Conservation (phyloP, 2,329 filamentous ascomycete genomes). For the Colletotrichum navitas region DNA sequence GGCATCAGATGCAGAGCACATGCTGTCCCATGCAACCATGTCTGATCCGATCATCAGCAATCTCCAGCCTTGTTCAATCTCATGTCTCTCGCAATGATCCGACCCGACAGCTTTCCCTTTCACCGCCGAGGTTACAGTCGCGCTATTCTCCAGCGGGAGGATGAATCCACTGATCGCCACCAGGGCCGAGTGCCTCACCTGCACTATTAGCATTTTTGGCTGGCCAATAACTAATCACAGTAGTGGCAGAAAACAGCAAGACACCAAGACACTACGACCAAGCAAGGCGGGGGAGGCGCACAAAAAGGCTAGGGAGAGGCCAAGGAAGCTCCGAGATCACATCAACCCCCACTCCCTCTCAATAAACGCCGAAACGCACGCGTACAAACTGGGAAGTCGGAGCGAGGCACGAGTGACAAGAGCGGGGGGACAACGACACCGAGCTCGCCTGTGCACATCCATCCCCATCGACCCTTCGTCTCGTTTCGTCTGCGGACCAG, state of each 20-base stretch:
- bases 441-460: not conserved
- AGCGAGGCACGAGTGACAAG: constrained; percentile 8
- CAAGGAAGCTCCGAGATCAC: constrained; percentile 37
- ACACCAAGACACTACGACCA: not conserved
- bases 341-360: not conserved
- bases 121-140: constrained; percentile 41
- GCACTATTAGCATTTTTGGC: constrained; percentile 40
- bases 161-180: constrained; percentile 42
- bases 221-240: constrained; percentile 39
- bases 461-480: not conserved
- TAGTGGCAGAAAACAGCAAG: constrained; percentile 22
- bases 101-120: constrained; percentile 23
- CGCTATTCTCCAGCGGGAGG: constrained; percentile 42
- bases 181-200: constrained; percentile 42
- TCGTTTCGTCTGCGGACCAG: constrained; percentile 10
- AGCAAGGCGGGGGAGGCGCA: not conserved
- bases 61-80: constrained; percentile 6
- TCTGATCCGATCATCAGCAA: not conserved
- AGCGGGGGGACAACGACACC: not conserved
- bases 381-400: constrained; percentile 12
- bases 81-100: constrained; percentile 20
- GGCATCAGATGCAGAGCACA: not conserved
- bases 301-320: constrained; percentile 19
- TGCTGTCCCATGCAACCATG: constrained; percentile 1
- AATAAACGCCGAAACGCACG: constrained; percentile 1